Evolutionary conservation across 495 filamentous ascomycete species (phyloP).

Genomic region (Penicillium roqueforti): DNA sequence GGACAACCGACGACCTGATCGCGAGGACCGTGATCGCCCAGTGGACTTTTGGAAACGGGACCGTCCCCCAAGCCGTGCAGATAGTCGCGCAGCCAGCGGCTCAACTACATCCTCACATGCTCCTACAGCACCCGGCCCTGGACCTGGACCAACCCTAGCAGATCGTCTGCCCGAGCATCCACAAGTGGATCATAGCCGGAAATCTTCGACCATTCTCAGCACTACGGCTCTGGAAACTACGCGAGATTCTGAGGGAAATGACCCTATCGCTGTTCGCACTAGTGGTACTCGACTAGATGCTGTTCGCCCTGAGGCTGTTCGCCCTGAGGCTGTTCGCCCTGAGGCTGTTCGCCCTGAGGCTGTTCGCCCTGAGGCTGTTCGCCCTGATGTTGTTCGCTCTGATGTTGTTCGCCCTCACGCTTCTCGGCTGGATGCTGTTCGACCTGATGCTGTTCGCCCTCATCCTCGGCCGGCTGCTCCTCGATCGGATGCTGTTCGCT

Average conservation of each 20-base stretch:
- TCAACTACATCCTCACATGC: slow-evolving; percentile 24
- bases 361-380: slow-evolving; percentile 32
- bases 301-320: not conserved
- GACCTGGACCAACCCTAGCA: not conserved
- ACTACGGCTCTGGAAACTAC: slow-evolving; percentile 28
- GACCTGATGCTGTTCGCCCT: not conserved
- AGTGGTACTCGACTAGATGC: not conserved
- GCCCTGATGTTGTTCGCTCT: not conserved
- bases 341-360: not conserved
- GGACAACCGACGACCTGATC: slow-evolving; percentile 36
- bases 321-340: not conserved
- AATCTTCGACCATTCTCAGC: slow-evolving; percentile 35
- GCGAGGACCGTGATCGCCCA: slow-evolving; percentile 58
- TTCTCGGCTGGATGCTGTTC: slow-evolving; percentile 3
- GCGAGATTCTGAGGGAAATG: slow-evolving; percentile 42
- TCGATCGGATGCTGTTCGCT: slow-evolving; percentile 21
- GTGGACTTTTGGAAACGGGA: slow-evolving; percentile 54
- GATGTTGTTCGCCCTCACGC: slow-evolving; percentile 10
- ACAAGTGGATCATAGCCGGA: slow-evolving; percentile 29
- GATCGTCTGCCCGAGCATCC: slow-evolving; percentile 25
- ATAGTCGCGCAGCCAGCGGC: slow-evolving; percentile 36
- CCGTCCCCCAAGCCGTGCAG: slow-evolving; percentile 38
- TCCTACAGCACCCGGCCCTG: slow-evolving; percentile 8
- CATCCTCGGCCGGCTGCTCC: slow-evolving; percentile 16
- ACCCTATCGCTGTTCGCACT: slow-evolving; percentile 32